Conservation (phyloP, 345 rosid species). For the Arabidopsis suecica region DNA sequence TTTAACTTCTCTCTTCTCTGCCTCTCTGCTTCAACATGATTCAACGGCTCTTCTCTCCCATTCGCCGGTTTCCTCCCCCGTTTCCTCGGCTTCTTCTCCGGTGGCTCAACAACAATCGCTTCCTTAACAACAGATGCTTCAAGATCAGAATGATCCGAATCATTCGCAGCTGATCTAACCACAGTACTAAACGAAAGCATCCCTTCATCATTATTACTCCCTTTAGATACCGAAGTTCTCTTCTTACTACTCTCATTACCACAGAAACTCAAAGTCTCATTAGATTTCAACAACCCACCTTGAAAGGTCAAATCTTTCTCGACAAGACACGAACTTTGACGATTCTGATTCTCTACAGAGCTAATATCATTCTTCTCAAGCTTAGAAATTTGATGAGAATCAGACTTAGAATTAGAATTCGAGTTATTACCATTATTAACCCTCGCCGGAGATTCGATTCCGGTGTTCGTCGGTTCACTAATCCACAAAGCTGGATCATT, state of each 20-base stretch:
- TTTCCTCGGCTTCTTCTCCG: slow-evolving; percentile 92
- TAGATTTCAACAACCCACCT: slow-evolving; percentile 68
- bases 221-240: slow-evolving; percentile 61
- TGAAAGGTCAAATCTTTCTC: slow-evolving; percentile 64
- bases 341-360: slow-evolving; percentile 8
- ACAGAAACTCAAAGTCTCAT: slow-evolving; percentile 60
- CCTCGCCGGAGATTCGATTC: slow-evolving; percentile 50
- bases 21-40: slow-evolving; percentile 99
- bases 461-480: slow-evolving; percentile 57
- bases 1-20: slow-evolving; percentile 99
- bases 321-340: slow-evolving; percentile 28
- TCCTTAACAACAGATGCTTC: slow-evolving; percentile 95
- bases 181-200: slow-evolving; percentile 84
- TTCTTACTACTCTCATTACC: slow-evolving; percentile 60
- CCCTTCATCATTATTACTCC: slow-evolving; percentile 62
- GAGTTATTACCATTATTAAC: slow-evolving; percentile 44
- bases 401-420: slow-evolving; percentile 42
- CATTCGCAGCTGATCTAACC: slow-evolving; percentile 64
- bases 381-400: slow-evolving; percentile 39
- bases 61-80: slow-evolving; percentile 98
- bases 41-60: slow-evolving; percentile 97
- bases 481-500: slow-evolving; percentile 88
- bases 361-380: slow-evolving; percentile 33
- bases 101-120: slow-evolving; percentile 72
- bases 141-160: slow-evolving; percentile 92